Evolutionary conservation across 2,329 filamentous ascomycete genomes (phyloP).

Genomic region (Penicillium sp.): DNA sequence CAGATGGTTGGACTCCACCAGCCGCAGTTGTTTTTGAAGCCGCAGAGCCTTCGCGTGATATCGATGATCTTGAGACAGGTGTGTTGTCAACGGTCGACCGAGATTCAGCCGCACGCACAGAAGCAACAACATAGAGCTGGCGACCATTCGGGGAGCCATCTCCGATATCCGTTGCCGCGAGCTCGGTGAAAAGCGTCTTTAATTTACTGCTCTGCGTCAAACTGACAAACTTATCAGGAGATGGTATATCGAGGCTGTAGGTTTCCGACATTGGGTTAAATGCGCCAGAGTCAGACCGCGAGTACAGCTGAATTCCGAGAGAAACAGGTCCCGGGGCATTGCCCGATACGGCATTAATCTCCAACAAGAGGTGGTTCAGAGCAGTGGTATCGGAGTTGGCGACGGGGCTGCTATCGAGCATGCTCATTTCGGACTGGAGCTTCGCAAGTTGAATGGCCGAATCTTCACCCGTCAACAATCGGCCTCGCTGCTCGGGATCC

Average conservation of each 20-base stretch:
- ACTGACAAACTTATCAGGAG: constrained; percentile 72
- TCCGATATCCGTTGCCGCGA: constrained; percentile 77
- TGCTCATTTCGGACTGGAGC: constrained; percentile 93
- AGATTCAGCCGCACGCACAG: constrained; percentile 69
- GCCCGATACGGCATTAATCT: constrained; percentile 81
- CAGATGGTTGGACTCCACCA: constrained; percentile 39
- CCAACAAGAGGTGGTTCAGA: constrained; percentile 80
- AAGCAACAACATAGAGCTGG: constrained; percentile 83
- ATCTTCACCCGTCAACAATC: constrained; percentile 88
- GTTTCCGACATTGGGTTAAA: constrained; percentile 78
- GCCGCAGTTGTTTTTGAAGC: constrained; percentile 34
- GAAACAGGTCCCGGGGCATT: constrained; percentile 76
- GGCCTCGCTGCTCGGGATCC: constrained; percentile 80
- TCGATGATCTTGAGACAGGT: constrained; percentile 38
- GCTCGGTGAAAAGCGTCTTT: constrained; percentile 85
- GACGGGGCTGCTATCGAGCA: constrained; percentile 81
- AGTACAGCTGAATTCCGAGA: constrained; percentile 77
- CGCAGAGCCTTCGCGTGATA: constrained; percentile 43
- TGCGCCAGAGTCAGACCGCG: constrained; percentile 68
- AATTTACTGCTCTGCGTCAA: constrained; percentile 70
- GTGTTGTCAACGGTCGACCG: constrained; percentile 36
- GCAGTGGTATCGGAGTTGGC: constrained; percentile 70
- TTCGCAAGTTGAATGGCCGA: constrained; percentile 90
- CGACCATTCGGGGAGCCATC: constrained; percentile 66
- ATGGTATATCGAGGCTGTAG: constrained; percentile 77